These are phyloP conservation scores for Phytopythium mirpurense DNA, from an alignment of 352 stramenopile species.

Conservation along the genomic window DNA sequence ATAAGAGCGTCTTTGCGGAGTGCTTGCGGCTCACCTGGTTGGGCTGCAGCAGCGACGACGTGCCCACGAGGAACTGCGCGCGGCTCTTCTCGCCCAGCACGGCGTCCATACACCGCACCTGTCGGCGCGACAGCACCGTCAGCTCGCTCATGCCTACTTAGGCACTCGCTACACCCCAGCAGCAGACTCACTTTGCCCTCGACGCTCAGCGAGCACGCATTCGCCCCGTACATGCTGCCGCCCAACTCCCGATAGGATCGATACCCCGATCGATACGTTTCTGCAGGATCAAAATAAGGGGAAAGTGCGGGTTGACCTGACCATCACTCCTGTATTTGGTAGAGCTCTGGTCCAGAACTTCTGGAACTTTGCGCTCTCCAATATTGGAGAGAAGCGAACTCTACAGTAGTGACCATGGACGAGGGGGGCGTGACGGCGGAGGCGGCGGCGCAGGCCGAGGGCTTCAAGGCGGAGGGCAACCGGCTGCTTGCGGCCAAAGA, in stretches of 20 bases:
- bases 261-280: too few species aligned
- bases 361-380: too few species aligned
- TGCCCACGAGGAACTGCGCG: constrained; percentile 65
- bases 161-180: not conserved
- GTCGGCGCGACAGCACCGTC: not conserved
- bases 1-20: too few species aligned
- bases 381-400: too few species aligned
- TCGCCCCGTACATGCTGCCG: constrained; percentile 22
- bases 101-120: constrained; percentile 68
- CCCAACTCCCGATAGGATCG: not conserved
- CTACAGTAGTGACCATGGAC: not conserved
- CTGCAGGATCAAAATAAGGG: too few species aligned
- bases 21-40: constrained; percentile 78
- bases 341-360: too few species aligned
- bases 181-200: constrained; percentile 22
- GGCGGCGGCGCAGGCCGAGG: constrained; percentile 64
- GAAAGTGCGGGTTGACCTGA: constrained; percentile 1
- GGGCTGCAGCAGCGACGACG: constrained; percentile 46
- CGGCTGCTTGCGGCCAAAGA: constrained; percentile 54
- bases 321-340: not conserved
- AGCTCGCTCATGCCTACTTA: not conserved
- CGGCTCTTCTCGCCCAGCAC: constrained; percentile 56
- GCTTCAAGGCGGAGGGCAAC: constrained; percentile 86
- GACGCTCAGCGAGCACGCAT: constrained; percentile 37
- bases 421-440: constrained; percentile 25